Evolutionary conservation across 176 grass and related monocot genomes (phyloP).

Genomic region (Raddia distichophylla): DNA sequence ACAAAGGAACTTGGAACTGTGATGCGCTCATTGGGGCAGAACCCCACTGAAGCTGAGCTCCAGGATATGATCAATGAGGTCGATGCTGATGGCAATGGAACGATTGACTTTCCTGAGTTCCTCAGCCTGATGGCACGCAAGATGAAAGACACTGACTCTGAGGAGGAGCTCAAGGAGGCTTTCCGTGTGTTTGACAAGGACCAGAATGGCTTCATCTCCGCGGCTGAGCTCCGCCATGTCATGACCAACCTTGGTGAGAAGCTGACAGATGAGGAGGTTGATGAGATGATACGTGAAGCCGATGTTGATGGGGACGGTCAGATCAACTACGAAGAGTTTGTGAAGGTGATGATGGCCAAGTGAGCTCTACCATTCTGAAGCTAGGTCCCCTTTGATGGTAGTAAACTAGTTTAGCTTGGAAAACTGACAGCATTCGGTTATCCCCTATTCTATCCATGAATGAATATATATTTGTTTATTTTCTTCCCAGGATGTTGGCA

Average conservation of each 20-base stretch:
- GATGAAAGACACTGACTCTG: conserved; percentile 53
- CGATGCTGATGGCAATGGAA: conserved; percentile 54
- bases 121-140: conserved; percentile 54
- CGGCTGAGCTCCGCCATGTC: conserved; percentile 53
- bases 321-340: conserved; percentile 58
- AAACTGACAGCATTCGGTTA: conserved; percentile 48
- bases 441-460: conserved; percentile 1
- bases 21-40: conserved; percentile 55
- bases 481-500: conserved; percentile 27
- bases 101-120: conserved; percentile 54
- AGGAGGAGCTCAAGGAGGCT: conserved; percentile 56
- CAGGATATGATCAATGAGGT: conserved; percentile 58
- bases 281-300: conserved; percentile 52
- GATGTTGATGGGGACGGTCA: conserved; percentile 49
- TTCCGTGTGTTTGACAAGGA: conserved; percentile 58
- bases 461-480: conserved; percentile 35
- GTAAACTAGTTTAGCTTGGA: conserved; percentile 47
- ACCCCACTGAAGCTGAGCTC: conserved; percentile 56
- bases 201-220: conserved; percentile 53
- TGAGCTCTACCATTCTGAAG: conserved; percentile 43
- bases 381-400: conserved; percentile 47
- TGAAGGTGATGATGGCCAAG: conserved; percentile 64
- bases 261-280: conserved; percentile 51
- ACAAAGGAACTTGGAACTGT: conserved; percentile 59
- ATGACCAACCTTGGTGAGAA: conserved; percentile 67